Percentiles rank a stretch among this genome's conserved stretches.
These are phyloP conservation scores for Trichoderma simmonsii DNA, from an alignment of 2,329 filamentous ascomycete species.

Conservation along the genomic window DNA sequence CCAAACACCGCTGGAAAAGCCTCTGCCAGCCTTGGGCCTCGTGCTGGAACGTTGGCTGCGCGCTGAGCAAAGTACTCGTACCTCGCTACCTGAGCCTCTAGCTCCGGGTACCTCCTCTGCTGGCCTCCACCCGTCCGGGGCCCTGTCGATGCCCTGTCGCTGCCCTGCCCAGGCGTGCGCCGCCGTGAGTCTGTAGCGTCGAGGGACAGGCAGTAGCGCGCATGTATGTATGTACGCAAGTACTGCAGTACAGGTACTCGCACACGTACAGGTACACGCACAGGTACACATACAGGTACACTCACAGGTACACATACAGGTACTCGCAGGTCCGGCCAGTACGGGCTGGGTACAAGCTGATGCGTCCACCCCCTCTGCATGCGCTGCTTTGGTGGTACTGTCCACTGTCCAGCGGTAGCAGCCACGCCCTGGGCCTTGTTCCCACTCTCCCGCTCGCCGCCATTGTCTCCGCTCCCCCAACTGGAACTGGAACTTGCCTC, in stretches of 20 bases:
- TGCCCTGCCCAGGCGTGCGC: slow-evolving; percentile 2
- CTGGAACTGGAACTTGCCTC: slow-evolving; percentile 26
- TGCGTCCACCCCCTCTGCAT: neutral
- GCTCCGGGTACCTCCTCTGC: slow-evolving; percentile 18
- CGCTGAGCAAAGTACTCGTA: neutral
- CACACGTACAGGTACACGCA: neutral
- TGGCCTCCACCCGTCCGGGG: slow-evolving; percentile 1
- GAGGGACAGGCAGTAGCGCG: neutral
- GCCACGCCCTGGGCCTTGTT: slow-evolving; percentile 14
- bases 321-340: neutral
- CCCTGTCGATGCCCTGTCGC: slow-evolving; percentile 9
- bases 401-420: neutral
- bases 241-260: neutral
- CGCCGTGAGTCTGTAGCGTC: slow-evolving; percentile 3
- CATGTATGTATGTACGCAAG: neutral
- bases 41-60: neutral
- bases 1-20: neutral
- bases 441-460: slow-evolving; percentile 30
- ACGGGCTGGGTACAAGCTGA: neutral
- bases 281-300: neutral
- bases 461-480: slow-evolving; percentile 34
- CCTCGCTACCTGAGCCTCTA: slow-evolving; percentile 2
- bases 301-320: neutral
- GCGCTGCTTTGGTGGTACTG: neutral
- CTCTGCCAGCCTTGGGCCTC: neutral